Conservation (phyloP, 352 stramenopile species). For the Pythium myriotylum region DNA sequence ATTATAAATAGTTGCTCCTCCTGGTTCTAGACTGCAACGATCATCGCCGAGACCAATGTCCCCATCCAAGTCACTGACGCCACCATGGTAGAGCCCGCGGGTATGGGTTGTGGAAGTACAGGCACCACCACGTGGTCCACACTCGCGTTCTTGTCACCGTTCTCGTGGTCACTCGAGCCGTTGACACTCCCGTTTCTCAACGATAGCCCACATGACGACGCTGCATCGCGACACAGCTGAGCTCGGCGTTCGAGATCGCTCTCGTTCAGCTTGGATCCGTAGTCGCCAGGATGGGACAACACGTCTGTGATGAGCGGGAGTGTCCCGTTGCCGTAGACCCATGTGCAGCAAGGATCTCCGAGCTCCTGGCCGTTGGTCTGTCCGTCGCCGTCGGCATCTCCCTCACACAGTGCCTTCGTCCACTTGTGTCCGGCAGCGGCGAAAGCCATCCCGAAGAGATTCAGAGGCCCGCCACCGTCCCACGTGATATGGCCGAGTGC, state of each 20-base stretch:
- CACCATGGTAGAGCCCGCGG: no score
- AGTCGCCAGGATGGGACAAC: constrained; percentile 26
- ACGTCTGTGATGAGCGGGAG: constrained; percentile 15
- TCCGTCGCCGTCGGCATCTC: constrained; percentile 79
- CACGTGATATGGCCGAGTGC: constrained; percentile 62
- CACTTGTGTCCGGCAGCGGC: constrained; percentile 45
- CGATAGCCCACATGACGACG: not conserved
- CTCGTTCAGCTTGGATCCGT: constrained; percentile 14
- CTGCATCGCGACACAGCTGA: not conserved
- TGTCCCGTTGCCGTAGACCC: constrained; percentile 30
- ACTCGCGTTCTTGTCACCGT: not conserved
- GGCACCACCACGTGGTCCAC: not conserved
- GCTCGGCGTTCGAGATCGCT: constrained; percentile 5
- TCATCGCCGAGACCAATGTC: no score
- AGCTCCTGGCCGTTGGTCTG: constrained; percentile 87
- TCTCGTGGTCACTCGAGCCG: not conserved
- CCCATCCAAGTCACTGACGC: no score
- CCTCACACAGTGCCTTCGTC: constrained; percentile 53
- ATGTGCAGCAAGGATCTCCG: constrained; percentile 83
- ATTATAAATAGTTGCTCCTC: constrained; percentile 5
- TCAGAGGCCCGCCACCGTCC: constrained; percentile 46
- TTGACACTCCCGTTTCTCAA: not conserved
- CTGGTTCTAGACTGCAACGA: no score
- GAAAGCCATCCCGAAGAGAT: constrained; percentile 72
- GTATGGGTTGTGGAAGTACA: not conserved